Evolutionary conservation across 208 protist genomes (phyloP), one percentile per base, ranked within the genome.

Genomic region (Sergeia podlipaevii): DNA sequence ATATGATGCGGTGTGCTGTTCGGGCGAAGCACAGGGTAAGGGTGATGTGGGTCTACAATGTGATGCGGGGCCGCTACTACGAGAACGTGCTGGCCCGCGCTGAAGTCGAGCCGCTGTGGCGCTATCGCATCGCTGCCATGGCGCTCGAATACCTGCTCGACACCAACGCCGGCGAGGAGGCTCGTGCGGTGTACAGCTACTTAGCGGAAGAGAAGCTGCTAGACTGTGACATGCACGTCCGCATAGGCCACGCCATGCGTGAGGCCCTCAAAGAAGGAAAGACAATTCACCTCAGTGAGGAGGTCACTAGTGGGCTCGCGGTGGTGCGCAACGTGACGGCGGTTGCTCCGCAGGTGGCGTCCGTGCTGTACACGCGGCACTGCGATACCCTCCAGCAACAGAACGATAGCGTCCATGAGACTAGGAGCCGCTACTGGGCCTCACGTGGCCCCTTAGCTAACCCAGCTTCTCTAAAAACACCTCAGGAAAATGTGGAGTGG

Each of bases 11-110:
- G 6, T 91, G 81, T 51, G 88, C 88, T 15, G 81, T 95, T 43
- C 63, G 64, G 17, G 88, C 88, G 27, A 60, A 74, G 54, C 78
- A 91, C 65, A 84, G 84, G 11, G 80, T 81, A 47, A 84, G 88
- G 15, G 77, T 95, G 26, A 91, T 95, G 84, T 95, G 88, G 85
- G 82, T 92, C 1, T 89, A 88, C 66, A 91, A 91, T 62, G 59
- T 85, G 2, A 89, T 92, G 82, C 79, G 86, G 4, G 88, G 88
- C 11, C 70, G 84, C 13, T 63, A 77, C 60, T 92, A 92, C 65
- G 88, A 95, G 64, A 95, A 95, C 59, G 78, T 81, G 24, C 41
- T 92, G 2, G 84, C 89, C 18, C 79, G 88, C 30, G 80, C 77
- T 0, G 79, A 86, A 63, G 52, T 95, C 15, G 80, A 90, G 29